These are phyloP conservation scores for Aspergillus thermomutatus DNA, from an alignment of 2,329 filamentous ascomycete genomes.

Conservation along the genomic window DNA sequence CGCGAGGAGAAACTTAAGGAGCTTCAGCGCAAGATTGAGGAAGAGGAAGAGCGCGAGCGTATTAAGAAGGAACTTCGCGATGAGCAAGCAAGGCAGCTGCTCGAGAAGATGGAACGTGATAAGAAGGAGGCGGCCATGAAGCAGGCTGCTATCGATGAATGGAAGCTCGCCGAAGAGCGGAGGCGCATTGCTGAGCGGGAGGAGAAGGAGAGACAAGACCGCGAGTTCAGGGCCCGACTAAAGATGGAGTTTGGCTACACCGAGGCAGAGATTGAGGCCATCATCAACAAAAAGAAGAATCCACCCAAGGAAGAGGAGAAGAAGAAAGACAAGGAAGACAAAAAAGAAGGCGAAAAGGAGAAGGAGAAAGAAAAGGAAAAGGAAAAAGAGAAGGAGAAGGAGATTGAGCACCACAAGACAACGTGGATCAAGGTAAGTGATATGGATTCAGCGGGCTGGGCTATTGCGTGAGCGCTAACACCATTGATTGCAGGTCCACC, in stretches of 20 bases:
- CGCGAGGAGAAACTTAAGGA: slow-evolving; percentile 29
- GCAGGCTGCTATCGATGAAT: slow-evolving; percentile 41
- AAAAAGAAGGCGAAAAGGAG: slow-evolving; percentile 37
- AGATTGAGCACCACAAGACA: slow-evolving; percentile 24
- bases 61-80: slow-evolving; percentile 34
- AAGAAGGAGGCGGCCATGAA: slow-evolving; percentile 34
- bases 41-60: slow-evolving; percentile 46
- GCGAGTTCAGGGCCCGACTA: slow-evolving; percentile 36
- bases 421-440: slow-evolving; percentile 44
- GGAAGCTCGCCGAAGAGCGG: slow-evolving; percentile 31
- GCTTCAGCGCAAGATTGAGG: slow-evolving; percentile 32
- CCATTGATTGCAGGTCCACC: slow-evolving; percentile 37
- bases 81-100: slow-evolving; percentile 45
- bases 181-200: slow-evolving; percentile 29
- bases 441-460: background rate
- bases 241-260: slow-evolving; percentile 38
- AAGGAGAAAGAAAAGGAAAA: slow-evolving; percentile 21
- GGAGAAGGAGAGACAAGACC: slow-evolving; percentile 28
- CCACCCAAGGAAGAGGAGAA: slow-evolving; percentile 29
- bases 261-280: slow-evolving; percentile 42
- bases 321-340: slow-evolving; percentile 17
- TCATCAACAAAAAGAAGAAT: slow-evolving; percentile 40
- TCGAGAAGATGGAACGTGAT: slow-evolving; percentile 29
- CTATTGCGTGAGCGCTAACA: background rate
- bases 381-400: slow-evolving; percentile 24